Evolutionary conservation across 2,329 filamentous ascomycete genomes (phyloP).

Genomic region (Pyrenochaeta sp.): DNA sequence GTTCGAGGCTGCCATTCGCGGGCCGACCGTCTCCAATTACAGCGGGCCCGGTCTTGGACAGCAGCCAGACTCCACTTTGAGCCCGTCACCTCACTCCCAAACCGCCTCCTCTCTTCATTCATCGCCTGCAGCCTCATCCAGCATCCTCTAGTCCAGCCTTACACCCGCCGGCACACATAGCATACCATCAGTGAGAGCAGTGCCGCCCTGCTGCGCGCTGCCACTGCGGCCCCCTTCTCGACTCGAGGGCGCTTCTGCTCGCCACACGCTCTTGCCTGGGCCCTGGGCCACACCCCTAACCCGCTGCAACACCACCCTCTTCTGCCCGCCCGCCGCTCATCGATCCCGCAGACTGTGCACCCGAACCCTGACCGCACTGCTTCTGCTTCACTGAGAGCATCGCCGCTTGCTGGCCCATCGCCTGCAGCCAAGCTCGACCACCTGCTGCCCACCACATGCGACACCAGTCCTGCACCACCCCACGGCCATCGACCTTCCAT

Average conservation of each 20-base stretch:
- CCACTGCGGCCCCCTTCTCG: slow-evolving; percentile 13
- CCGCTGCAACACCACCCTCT: slow-evolving; percentile 35
- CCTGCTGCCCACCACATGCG: slow-evolving; percentile 38
- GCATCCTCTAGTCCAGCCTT: slow-evolving; percentile 28
- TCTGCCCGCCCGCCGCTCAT: slow-evolving; percentile 25
- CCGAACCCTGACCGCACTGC: not conserved
- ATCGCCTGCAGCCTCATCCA: slow-evolving; percentile 42
- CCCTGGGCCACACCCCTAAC: slow-evolving; percentile 39
- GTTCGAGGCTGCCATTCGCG: slow-evolving; percentile 21
- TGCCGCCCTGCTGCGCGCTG: slow-evolving; percentile 22
- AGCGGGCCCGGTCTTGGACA: slow-evolving; percentile 5
- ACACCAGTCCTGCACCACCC: slow-evolving; percentile 44
- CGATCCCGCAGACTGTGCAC: slow-evolving; percentile 13
- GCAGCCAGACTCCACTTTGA: slow-evolving; percentile 19
- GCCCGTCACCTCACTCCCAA: slow-evolving; percentile 28
- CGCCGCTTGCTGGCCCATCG: slow-evolving; percentile 21
- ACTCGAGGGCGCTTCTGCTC: slow-evolving; percentile 19
- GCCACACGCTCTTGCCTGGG: slow-evolving; percentile 38
- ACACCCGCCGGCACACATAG: slow-evolving; percentile 8
- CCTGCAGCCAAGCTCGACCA: slow-evolving; percentile 17
- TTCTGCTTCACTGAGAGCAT: not conserved
- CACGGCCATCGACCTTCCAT: slow-evolving; percentile 24
- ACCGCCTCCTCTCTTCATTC: slow-evolving; percentile 29
- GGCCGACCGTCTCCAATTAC: slow-evolving; percentile 2
- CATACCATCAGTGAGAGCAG: not conserved